A percentile compares a stretch with the other conserved stretches of the same genome.
phyloP scores from a whole-genome alignment of 2,329 filamentous ascomycete genomes.

The Diplodia scrobiculata region DNA sequence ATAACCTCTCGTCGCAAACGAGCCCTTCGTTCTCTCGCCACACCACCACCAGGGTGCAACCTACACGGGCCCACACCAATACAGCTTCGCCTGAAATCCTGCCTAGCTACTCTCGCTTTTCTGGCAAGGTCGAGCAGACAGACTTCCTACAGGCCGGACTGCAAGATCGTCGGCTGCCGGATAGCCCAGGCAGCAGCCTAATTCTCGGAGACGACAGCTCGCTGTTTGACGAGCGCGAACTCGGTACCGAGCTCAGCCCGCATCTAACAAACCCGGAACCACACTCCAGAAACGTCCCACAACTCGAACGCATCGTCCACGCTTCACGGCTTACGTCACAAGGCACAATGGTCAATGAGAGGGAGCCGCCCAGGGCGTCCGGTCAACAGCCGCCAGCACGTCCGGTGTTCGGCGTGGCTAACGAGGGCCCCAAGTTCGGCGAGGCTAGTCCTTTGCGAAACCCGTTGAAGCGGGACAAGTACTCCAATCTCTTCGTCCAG shows the following conservation, averaged over 20 bases:
- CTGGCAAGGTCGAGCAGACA: background rate
- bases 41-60: background rate
- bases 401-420: slow-evolving; percentile 5
- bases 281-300: background rate
- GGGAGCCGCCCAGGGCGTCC: slow-evolving; percentile 47
- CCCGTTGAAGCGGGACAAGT: slow-evolving; percentile 46
- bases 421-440: slow-evolving; percentile 52
- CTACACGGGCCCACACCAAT: background rate
- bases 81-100: background rate
- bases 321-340: background rate
- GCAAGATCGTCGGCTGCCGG: background rate
- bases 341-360: slow-evolving; percentile 55
- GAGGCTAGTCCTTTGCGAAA: slow-evolving; percentile 60
- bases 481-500: slow-evolving; percentile 51
- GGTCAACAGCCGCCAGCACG: slow-evolving; percentile 25
- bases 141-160: background rate
- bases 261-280: background rate
- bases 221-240: slow-evolving; percentile 40
- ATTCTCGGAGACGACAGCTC: slow-evolving; percentile 35
- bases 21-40: slow-evolving; percentile 37
- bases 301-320: background rate
- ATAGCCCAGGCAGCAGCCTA: slow-evolving; percentile 31
- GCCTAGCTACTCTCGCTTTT: too few relatives aligned
- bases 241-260: background rate
- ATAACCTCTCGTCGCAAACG: slow-evolving; percentile 41